Base-by-base conservation (phyloP, 73 alveolate species). In the Breviolum minutum region DNA sequence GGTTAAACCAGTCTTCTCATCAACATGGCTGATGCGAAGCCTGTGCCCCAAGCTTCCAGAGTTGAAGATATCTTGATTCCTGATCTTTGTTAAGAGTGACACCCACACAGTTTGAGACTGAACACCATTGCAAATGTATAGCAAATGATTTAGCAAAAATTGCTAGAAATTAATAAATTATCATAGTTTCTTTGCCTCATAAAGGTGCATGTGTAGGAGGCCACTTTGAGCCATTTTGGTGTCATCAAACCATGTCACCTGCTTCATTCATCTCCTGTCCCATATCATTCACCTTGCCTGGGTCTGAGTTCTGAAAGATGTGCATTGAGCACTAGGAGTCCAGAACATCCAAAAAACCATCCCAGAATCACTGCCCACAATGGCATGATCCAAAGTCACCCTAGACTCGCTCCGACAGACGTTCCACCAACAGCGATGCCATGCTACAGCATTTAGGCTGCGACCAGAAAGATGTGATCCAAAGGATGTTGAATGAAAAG, bases 11-110 rank as follows among this genome's bases (percentile, higher is more conserved):
- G 98, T 92, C 29, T 73, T 30, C 60, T 73, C 81, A 89, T 92
- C 98, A 30, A 92, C 69, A n/a, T 63, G 98, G 64, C 60, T 24
- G 79, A 92, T 64, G 69, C 98, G 98, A 30, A 92, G 90, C 98
- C 98, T 91, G 24, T 11, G 6, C 12, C 8, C 70, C 13, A 2
- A 73, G 8, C 82, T 19, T 73, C 27, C 12, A 12, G 54, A 40
- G 54, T 40, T 40, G 54, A 40, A 40, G 54, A 40, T 40, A 40
- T 40, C 54, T 40, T 40, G 54, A 40, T 40, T 40, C 54, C 3
- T 40, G 54, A 40, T 40, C 54, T 40, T 40, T 40, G 54, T 40
- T 40, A 40, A 40, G 54, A 40, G 54, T 40, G 54, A 40, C 54
- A 40, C 54, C 54, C 54, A 40, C 54, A 40, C 54, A 40, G 54